Evolutionary conservation across 331 rosid species (phyloP).

Genomic region (Cydonia oblonga): DNA sequence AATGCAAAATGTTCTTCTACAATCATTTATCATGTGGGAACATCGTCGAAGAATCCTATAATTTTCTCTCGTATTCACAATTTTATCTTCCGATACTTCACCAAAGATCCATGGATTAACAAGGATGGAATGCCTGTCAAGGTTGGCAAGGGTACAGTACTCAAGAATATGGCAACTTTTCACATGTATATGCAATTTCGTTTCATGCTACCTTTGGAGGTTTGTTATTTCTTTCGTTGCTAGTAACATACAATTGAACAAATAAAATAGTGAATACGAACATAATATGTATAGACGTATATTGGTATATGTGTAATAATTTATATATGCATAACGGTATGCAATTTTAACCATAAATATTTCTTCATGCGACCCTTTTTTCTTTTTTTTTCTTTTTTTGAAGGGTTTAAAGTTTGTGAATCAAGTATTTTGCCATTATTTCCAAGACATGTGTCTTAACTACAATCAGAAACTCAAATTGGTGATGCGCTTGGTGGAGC

Average conservation of each 20-base stretch:
- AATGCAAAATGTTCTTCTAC: constrained; percentile 24
- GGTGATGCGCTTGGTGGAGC: constrained; percentile 45
- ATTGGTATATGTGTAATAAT: too few relatives aligned
- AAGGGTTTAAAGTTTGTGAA: constrained; percentile 45
- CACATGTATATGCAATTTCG: constrained; percentile 35
- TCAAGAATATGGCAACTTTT: constrained; percentile 29
- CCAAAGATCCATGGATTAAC: constrained; percentile 31
- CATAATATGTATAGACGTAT: too few relatives aligned
- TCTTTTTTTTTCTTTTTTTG: neutral
- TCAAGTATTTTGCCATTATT: constrained; percentile 29
- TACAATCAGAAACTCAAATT: constrained; percentile 25
- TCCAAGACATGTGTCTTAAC: constrained; percentile 19
- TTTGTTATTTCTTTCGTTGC: neutral
- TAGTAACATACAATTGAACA: too few relatives aligned
- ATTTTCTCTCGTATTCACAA: constrained; percentile 7
- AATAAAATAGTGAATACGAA: too few relatives aligned
- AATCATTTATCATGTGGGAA: constrained; percentile 47
- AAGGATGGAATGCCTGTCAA: constrained; percentile 30
- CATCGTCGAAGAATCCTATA: constrained; percentile 41
- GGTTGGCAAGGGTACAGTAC: constrained; percentile 15
- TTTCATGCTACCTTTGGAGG: constrained; percentile 43
- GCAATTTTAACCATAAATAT: neutral
- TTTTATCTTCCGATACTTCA: constrained; percentile 21
- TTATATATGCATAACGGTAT: too few relatives aligned
- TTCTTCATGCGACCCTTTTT: neutral